These are phyloP conservation scores for Fonsecaea pedrosoi DNA, from an alignment of 2,329 filamentous ascomycete species.

Conservation along the genomic window DNA sequence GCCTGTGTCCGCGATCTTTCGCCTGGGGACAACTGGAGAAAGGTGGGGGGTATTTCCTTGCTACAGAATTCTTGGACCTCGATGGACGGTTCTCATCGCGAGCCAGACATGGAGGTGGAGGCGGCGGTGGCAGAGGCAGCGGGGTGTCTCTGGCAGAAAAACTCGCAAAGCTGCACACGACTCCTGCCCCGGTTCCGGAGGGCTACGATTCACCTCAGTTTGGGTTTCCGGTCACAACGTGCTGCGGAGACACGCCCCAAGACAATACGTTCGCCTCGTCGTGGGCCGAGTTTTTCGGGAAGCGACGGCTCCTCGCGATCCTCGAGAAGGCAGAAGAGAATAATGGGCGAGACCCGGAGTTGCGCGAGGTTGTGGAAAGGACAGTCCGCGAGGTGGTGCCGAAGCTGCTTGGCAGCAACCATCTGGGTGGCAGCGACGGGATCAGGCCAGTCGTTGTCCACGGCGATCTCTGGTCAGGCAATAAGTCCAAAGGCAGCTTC, in stretches of 20 bases:
- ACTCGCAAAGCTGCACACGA: slow-evolving; percentile 78
- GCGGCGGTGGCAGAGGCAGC: slow-evolving; percentile 56
- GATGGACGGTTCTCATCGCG: slow-evolving; percentile 43
- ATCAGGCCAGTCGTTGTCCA: slow-evolving; percentile 83
- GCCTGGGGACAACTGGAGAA: slow-evolving; percentile 69
- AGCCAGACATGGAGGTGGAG: slow-evolving; percentile 33
- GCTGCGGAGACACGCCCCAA: slow-evolving; percentile 84
- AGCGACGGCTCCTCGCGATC: slow-evolving; percentile 74
- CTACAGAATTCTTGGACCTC: slow-evolving; percentile 81
- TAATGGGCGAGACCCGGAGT: slow-evolving; percentile 69
- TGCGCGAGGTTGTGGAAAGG: slow-evolving; percentile 69
- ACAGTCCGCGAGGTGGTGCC: slow-evolving; percentile 73
- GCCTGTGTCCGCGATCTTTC: slow-evolving; percentile 76
- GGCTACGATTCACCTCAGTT: slow-evolving; percentile 69
- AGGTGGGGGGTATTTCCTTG: slow-evolving; percentile 59
- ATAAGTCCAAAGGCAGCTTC: slow-evolving; percentile 72
- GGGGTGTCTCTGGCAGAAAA: slow-evolving; percentile 72
- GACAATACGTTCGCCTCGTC: slow-evolving; percentile 74
- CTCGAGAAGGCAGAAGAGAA: slow-evolving; percentile 62
- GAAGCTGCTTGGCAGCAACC: slow-evolving; percentile 71
- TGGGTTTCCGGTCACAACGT: slow-evolving; percentile 84
- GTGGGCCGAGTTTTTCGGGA: slow-evolving; percentile 87
- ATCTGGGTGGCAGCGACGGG: slow-evolving; percentile 63
- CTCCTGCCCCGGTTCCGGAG: slow-evolving; percentile 70
- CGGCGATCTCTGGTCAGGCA: slow-evolving; percentile 93